Base-by-base conservation (phyloP, 352 stramenopile species). In the Pythium utonaiense region DNA sequence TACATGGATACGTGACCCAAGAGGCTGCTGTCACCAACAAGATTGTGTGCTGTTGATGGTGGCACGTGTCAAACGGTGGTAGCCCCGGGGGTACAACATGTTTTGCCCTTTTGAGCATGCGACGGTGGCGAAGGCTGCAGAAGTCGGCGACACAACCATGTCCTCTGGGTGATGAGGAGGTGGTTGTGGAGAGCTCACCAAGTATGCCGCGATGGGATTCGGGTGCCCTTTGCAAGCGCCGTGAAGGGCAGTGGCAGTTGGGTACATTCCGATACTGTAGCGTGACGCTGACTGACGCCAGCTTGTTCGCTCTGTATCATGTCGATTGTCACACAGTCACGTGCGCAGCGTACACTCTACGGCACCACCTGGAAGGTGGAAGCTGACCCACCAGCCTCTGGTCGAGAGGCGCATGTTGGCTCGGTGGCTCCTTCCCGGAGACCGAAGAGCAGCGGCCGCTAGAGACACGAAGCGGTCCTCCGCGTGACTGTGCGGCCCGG, bases 21-120 rank as follows among this genome's bases (percentile, higher is more conserved):
- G 16, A 40, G 21, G 36, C 60, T 67, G 16, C 25, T 62, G 60
- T 53, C 60, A 61, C 60, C 60, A 38, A 67, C n/a, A 17, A 16
- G 14, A 28, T 56, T 62, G 60, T 53, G 36, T 45, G 44, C 62
- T 67, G 61, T 58, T 67, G 60, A 38, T 9, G 28, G 13, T 33
- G n/a, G 25, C 25, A 45, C 21, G 52, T 58, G 34, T 45, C 52
- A 41, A 49, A 40, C 22, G 53, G 47, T 25, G 24, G 27, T 52
- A 40, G 25, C 24, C 41, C 36, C 34, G 8, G 16, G 33, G 38
- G 33, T 47, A 25, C 17, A 8, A 10, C 6, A 33, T 9, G 28
- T 33, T n/a, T n/a, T n/a, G n/a, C n/a, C n/a, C n/a, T n/a, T n/a
- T n/a, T n/a, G n/a, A n/a, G n/a, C n/a, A n/a, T n/a, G n/a, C n/a